phyloP scores from a whole-genome alignment of 1,284 basidiomycete species.

The Puccinia polysora region DNA sequence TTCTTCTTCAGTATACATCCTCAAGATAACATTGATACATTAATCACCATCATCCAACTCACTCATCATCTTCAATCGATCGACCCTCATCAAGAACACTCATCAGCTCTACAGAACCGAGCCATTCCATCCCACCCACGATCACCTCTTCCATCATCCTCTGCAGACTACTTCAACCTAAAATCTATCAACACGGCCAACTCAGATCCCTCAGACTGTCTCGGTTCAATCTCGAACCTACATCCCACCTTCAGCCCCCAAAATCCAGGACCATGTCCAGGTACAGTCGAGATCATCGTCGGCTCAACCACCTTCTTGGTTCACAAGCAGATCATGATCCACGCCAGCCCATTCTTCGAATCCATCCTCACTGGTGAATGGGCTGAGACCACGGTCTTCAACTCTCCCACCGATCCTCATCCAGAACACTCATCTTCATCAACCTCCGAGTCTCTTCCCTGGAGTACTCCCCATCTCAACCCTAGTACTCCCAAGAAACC shows the following conservation, averaged over 20 bases:
- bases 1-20: no score
- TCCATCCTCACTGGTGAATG: conserved; percentile 66
- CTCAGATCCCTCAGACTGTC: neutral
- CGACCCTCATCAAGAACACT: no score
- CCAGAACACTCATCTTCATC: neutral
- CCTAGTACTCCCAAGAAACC: neutral
- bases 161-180: no score
- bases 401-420: neutral
- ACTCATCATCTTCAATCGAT: no score
- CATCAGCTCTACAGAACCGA: no score
- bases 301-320: conserved; percentile 31
- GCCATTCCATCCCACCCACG: no score
- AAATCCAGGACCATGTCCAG: conserved; percentile 18
- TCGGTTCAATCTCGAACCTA: conserved; percentile 15
- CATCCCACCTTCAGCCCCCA: conserved; percentile 20
- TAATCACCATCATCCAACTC: no score
- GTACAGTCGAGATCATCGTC: conserved; percentile 37
- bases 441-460: neutral
- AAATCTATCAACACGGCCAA: neutral
- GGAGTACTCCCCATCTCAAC: neutral
- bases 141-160: no score
- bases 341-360: conserved; percentile 78
- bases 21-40: no score
- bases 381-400: conserved; percentile 45
- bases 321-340: conserved; percentile 75